Conservation (phyloP, 176 grass and related monocot species). For the Carex cristatella region DNA sequence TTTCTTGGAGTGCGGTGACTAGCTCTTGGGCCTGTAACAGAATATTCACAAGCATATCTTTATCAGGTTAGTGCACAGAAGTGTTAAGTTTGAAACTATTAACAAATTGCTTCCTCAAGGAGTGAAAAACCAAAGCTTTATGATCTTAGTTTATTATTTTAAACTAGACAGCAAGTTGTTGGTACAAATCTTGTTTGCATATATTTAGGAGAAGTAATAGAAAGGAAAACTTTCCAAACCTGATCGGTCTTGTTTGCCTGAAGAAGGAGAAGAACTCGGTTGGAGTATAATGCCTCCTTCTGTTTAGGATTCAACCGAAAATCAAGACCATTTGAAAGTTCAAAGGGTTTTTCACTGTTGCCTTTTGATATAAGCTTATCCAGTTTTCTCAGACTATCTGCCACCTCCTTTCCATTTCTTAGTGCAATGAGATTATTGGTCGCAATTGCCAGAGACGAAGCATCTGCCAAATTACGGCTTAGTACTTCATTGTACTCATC, state of each 20-base stretch:
- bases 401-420: conserved; percentile 67
- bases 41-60: not conserved
- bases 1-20: conserved; percentile 41
- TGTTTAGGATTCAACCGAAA: conserved; percentile 55
- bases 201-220: conserved; percentile 13
- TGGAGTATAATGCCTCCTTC: conserved; percentile 75
- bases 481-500: conserved; percentile 57
- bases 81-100: not conserved
- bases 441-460: conserved; percentile 68
- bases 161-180: not conserved
- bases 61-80: not conserved
- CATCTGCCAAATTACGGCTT: conserved; percentile 41
- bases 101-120: not conserved
- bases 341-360: conserved; percentile 44
- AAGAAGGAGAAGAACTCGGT: conserved; percentile 75
- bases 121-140: not conserved
- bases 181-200: not conserved
- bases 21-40: conserved; percentile 65
- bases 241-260: conserved; percentile 77
- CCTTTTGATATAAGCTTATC: conserved; percentile 65
- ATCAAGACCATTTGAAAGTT: conserved; percentile 65
- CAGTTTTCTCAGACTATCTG: conserved; percentile 70
- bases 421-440: conserved; percentile 80
- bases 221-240: conserved; percentile 30
- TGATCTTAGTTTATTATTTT: not conserved